Evolutionary conservation across 805 yeast species (phyloP), one percentile per base, ranked within the genome.

Genomic region (Ogataea ramenticola): DNA sequence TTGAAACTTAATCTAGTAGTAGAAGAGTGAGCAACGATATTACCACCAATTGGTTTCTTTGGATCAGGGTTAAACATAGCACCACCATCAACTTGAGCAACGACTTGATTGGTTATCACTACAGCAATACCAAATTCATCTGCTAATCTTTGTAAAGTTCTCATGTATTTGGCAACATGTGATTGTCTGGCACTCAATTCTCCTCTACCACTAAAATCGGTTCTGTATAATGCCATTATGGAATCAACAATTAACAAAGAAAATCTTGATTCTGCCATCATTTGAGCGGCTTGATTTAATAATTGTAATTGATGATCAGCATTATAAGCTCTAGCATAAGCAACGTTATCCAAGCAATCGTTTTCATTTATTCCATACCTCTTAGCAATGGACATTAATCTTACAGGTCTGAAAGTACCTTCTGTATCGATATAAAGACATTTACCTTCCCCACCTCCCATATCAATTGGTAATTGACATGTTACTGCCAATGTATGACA

Each of bases 371-470:
- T 72, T 0, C 96, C 96, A 60, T 85, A 93, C 53, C 99, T 72
- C 59, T 82, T 82, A 2, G 96, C 96, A 51, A 93, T 89, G 0
- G 96, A 82, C 9, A 86, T 85, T 52, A 93, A 71, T 55, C 99
- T 76, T 37, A 82, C 83, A 1, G 98, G 97, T 60, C 99, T 75
- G 62, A 93, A 93, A 2, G 99, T 93, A 17, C 97, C 96, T 61
- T 91, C 99, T 0, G 98, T 91, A 58, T 93, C 99, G 48, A 93
- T 90, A 60, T 86, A 93, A 44, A 93, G 70, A 63, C 97, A 91
- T 65, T 93, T 89, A 30, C 99, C 99, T 67, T 93, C 99, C 42
- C 96, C 99, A 48, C 99, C 99, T 35, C 97, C 97, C 84, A 86
- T 83, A 59, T 90, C 97, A 41, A 91, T 78, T 4, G 98, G 98